These are phyloP conservation scores for Populus deltoides DNA, from an alignment of 345 rosid genomes.

Conservation along the genomic window DNA sequence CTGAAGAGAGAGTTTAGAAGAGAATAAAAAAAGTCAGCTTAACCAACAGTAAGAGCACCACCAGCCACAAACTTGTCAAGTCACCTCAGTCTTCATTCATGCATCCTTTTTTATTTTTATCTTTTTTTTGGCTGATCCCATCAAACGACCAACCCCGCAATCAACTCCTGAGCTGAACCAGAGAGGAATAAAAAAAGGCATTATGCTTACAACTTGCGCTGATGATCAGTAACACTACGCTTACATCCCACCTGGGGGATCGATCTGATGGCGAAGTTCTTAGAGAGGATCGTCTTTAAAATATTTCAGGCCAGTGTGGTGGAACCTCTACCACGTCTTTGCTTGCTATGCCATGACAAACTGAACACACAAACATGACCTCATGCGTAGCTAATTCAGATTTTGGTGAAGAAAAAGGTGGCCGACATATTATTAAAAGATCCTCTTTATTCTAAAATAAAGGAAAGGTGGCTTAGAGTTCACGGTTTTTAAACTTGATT, in stretches of 20 bases:
- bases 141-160: not conserved
- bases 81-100: not conserved
- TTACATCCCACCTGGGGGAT: not conserved
- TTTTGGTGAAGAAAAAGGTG: not conserved
- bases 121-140: not conserved
- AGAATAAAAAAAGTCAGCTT: not conserved
- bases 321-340: not conserved
- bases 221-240: not conserved
- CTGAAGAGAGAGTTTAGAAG: not conserved
- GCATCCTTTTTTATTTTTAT: not conserved
- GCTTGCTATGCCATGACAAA: not conserved
- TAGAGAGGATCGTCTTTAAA: not conserved
- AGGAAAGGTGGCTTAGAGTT: not conserved
- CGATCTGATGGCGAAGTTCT: not conserved
- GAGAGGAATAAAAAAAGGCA: not conserved
- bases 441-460: not conserved
- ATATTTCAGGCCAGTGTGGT: not conserved
- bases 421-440: not conserved
- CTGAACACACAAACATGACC: not conserved
- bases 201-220: not conserved
- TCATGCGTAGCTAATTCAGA: not conserved
- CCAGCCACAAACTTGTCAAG: not conserved
- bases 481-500: not conserved
- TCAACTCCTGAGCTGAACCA: not conserved
- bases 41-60: not conserved